Evolutionary conservation across 2,329 filamentous ascomycete genomes (phyloP).

Genomic region (Penicillium capsulatum): DNA sequence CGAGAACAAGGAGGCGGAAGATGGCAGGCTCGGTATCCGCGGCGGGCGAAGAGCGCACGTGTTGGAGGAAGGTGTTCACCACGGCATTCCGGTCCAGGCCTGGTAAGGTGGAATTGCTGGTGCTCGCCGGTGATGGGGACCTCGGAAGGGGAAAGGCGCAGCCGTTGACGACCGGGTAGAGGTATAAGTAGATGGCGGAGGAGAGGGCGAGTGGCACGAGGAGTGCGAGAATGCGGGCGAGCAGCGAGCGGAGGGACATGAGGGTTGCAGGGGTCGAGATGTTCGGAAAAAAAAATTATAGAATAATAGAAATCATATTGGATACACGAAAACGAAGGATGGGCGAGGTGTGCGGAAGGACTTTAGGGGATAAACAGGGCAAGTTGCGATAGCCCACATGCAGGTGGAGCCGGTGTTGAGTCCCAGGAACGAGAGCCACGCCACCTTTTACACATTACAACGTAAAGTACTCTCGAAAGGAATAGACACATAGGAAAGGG

Average conservation of each 20-base stretch:
- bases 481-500: too few relatives aligned
- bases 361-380: conserved; percentile 6
- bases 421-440: too few relatives aligned
- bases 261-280: conserved; percentile 22
- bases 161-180: conserved; percentile 75
- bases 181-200: conserved; percentile 74
- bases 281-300: conserved; percentile 1
- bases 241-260: conserved; percentile 50
- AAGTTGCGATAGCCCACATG: conserved; percentile 2
- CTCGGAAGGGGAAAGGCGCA: conserved; percentile 69
- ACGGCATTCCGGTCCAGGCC: conserved; percentile 22
- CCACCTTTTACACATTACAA: too few relatives aligned
- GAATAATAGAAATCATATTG: conserved; percentile 21
- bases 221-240: conserved; percentile 46
- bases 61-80: conserved; percentile 37
- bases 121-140: conserved; percentile 5
- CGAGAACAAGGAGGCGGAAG: conserved; percentile 81
- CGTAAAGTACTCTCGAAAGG: too few relatives aligned
- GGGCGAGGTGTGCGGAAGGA: conserved; percentile 2
- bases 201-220: conserved; percentile 64
- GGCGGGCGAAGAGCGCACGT: conserved; percentile 22
- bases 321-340: conserved; percentile 10
- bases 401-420: too few relatives aligned
- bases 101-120: neutral
- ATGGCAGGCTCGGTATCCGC: conserved; percentile 51